Evolutionary conservation across 106 monocot genomes (phyloP), one percentile per base, ranked within the genome.

Genomic region (Dioscorea dumetorum): DNA sequence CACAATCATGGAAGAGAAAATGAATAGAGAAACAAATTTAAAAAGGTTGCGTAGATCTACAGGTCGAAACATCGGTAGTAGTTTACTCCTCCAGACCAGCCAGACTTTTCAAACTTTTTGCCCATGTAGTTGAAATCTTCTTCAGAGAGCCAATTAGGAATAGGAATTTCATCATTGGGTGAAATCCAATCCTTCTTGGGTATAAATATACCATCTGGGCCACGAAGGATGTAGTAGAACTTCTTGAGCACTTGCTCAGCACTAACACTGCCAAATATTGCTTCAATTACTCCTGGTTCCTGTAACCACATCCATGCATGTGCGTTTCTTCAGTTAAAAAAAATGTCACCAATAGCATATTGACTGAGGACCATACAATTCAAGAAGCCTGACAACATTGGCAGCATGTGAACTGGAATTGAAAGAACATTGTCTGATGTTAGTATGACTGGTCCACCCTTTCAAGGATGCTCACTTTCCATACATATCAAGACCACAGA

Each of bases 281-380:
- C 57, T 69, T 69, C 69, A 11, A 58, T 41, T 28, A 35, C 69
- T 34, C 69, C 69, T n/a, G 69, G 69, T 67, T 67, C 67, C 67
- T 67, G 13, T 50, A 18, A 67, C 22, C 16, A 4, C 0, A 56
- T 56, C 13, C 10, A 56, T 18, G 54, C 10, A 56, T 18, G 54
- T 56, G 18, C 19, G 0, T 19, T 19, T 56, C 5, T 56, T 56
- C 28, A 28, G 28, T 28, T 28, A 28, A 28, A 1, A 28, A 28
- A 1, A 28, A 28, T 28, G 3, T 28, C 28, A 28, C 3, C 28
- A 28, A 28, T 28, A 28, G 28, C 3, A 28, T 28, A 28, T 18
- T 19, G 3, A 56, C 19, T 56, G 16, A 56, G 54, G 15, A 56
- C 16, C 8, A 56, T 28, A 28, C n/a, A n/a, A n/a, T n/a, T 28